Percentiles rank a stretch among this genome's conserved stretches.
These are phyloP conservation scores for Phytophthora quininea DNA, from an alignment of 352 stramenopile genomes.

Conservation along the genomic window DNA sequence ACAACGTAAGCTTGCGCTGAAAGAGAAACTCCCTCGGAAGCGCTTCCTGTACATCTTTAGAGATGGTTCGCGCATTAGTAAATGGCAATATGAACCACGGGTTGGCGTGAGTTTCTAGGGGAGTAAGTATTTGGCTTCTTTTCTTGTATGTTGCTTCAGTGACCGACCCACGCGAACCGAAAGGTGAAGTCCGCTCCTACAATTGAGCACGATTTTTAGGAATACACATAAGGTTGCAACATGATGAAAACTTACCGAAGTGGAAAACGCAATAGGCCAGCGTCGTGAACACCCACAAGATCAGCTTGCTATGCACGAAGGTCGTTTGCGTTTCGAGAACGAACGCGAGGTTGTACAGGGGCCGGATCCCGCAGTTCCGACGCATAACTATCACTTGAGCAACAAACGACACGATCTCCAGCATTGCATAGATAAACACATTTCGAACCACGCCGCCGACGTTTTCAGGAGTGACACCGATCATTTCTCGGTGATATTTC, in stretches of 20 bases:
- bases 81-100: neutral
- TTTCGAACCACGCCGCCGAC: slow-evolving; percentile 6
- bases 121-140: neutral
- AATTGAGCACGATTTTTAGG: neutral
- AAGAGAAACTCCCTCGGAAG: slow-evolving; percentile 74
- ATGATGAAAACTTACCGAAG: slow-evolving; percentile 14
- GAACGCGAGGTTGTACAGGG: slow-evolving; percentile 26
- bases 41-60: slow-evolving; percentile 84
- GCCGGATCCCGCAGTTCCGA: slow-evolving; percentile 12
- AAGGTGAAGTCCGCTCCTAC: slow-evolving; percentile 1
- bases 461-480: neutral
- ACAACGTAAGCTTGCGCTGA: slow-evolving; percentile 67
- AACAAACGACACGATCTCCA: slow-evolving; percentile 22
- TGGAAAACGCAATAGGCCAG: slow-evolving; percentile 8
- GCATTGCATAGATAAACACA: slow-evolving; percentile 11
- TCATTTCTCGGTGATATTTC: slow-evolving; percentile 31
- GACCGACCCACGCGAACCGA: neutral
- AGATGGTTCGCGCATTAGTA: neutral
- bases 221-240: neutral
- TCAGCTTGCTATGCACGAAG: slow-evolving; percentile 14
- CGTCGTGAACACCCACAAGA: slow-evolving; percentile 19
- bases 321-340: slow-evolving; percentile 26
- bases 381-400: slow-evolving; percentile 2
- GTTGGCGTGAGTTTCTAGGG: neutral
- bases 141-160: neutral